Evolutionary conservation across 352 stramenopile genomes (phyloP).

Genomic region (Phytophthora fragariae): DNA sequence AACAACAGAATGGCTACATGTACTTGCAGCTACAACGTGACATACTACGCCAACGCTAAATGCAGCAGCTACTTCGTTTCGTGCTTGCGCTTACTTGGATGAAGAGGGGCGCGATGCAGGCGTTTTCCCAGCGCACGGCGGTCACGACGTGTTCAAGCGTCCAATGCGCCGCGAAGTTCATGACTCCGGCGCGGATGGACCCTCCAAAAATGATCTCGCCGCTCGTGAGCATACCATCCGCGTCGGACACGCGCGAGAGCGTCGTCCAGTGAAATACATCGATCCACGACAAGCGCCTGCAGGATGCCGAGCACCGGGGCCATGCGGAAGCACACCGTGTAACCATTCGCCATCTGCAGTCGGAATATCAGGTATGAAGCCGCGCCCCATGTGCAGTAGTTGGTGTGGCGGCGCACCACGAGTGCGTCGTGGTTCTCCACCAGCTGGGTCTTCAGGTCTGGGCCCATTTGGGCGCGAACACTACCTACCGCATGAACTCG

Average conservation of each 20-base stretch:
- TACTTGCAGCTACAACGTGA: no score
- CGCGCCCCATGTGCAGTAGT: constrained; percentile 56
- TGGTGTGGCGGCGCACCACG: constrained; percentile 65
- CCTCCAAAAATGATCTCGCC: constrained; percentile 62
- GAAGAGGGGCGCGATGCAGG: constrained; percentile 48
- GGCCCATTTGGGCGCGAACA: constrained; percentile 57
- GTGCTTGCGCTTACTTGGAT: no score
- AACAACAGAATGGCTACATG: no score
- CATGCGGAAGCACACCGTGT: constrained; percentile 55
- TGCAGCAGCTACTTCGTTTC: no score
- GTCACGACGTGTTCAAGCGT: constrained; percentile 84
- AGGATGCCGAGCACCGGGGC: constrained; percentile 61
- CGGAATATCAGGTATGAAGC: constrained; percentile 77
- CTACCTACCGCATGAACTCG: constrained; percentile 52
- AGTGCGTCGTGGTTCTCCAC: constrained; percentile 57
- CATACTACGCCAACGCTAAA: no score
- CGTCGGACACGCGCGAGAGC: no score
- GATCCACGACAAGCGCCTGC: constrained; percentile 32
- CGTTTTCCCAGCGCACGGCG: constrained; percentile 72
- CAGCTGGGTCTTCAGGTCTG: constrained; percentile 60
- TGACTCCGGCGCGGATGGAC: constrained; percentile 54
- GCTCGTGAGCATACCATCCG: background rate
- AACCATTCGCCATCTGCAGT: constrained; percentile 47
- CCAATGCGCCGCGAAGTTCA: constrained; percentile 76
- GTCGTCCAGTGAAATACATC: no score